Evolutionary conservation across 257 asterid genomes (phyloP).

Genomic region (Rehmannia glutinosa): DNA sequence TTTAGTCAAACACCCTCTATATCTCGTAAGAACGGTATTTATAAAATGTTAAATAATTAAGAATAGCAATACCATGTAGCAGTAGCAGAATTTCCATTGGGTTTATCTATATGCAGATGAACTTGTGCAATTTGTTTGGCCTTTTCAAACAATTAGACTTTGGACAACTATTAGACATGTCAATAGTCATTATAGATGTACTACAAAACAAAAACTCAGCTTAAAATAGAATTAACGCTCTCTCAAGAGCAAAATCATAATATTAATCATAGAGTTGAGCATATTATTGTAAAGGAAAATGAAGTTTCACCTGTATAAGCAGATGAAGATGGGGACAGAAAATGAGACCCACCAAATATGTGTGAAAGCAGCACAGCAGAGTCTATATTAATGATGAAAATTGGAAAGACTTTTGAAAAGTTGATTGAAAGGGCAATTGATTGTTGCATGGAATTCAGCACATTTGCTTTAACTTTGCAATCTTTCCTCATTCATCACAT

Average conservation of each 20-base stretch:
- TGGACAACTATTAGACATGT: no score
- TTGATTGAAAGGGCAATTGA: constrained; percentile 57
- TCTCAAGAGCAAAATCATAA: background rate
- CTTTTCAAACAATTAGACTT: no score
- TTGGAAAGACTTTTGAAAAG: constrained; percentile 34
- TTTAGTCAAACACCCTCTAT: no score
- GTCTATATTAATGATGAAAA: constrained; percentile 43
- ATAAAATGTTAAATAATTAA: no score
- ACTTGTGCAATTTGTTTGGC: no score
- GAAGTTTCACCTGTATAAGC: constrained; percentile 24
- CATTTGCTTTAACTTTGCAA: constrained; percentile 63
- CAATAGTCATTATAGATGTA: no score
- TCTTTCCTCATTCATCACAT: constrained; percentile 18
- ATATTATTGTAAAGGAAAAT: background rate
- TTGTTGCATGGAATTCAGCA: constrained; percentile 96
- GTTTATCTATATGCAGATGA: no score
- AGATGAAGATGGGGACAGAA: constrained; percentile 19
- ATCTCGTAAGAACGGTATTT: no score
- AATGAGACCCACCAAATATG: constrained; percentile 30
- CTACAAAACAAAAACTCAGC: background rate
- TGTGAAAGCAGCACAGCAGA: constrained; percentile 8
- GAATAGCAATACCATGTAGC: no score
- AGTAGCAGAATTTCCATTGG: no score
- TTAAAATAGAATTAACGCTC: background rate
- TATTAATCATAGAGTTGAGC: background rate